A percentile compares a stretch with the other conserved stretches of the same genome.
Evolutionary conservation across 495 filamentous ascomycete genomes (phyloP).

Genomic region (Hypoxylon cercidicola): DNA sequence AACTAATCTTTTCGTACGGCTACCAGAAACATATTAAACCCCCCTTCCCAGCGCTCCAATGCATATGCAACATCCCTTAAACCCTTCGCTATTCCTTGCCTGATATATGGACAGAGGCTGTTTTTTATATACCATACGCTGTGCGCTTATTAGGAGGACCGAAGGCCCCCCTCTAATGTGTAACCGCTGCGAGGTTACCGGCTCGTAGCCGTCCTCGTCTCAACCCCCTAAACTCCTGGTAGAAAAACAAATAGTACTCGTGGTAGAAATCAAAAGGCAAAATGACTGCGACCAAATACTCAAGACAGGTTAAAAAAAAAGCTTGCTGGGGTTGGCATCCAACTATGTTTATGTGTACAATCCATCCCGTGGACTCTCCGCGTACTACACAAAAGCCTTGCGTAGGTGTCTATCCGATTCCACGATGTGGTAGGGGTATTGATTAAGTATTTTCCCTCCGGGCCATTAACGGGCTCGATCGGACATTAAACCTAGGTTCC

Average conservation of each 20-base stretch:
- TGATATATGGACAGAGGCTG: background rate
- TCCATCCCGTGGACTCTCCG: constrained; percentile 1
- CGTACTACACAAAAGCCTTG: constrained; percentile 8
- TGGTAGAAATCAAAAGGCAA: constrained; percentile 16
- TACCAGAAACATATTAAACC: constrained; percentile 20
- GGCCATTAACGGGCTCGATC: background rate
- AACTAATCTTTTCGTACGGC: constrained; percentile 9
- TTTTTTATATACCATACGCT: constrained; percentile 13
- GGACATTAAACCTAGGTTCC: background rate
- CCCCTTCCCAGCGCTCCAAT: background rate
- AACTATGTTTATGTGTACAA: constrained; percentile 18
- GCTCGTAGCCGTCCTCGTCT: constrained; percentile 13
- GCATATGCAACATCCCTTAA: constrained; percentile 7
- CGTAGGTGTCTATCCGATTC: constrained; percentile 9
- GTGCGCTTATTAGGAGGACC: constrained; percentile 13
- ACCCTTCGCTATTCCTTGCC: constrained; percentile 7
- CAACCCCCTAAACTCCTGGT: constrained; percentile 20
- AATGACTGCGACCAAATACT: constrained; percentile 25
- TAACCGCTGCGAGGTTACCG: constrained; percentile 4
- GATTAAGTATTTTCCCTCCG: constrained; percentile 2
- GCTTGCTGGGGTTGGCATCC: constrained; percentile 8
- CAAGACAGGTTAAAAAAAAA: constrained; percentile 1
- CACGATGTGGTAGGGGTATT: background rate
- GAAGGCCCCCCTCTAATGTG: constrained; percentile 5
- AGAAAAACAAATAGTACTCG: constrained; percentile 17